Conservation (phyloP, 768 basidiomycete genomes). For the Pleurotus eryngii region DNA sequence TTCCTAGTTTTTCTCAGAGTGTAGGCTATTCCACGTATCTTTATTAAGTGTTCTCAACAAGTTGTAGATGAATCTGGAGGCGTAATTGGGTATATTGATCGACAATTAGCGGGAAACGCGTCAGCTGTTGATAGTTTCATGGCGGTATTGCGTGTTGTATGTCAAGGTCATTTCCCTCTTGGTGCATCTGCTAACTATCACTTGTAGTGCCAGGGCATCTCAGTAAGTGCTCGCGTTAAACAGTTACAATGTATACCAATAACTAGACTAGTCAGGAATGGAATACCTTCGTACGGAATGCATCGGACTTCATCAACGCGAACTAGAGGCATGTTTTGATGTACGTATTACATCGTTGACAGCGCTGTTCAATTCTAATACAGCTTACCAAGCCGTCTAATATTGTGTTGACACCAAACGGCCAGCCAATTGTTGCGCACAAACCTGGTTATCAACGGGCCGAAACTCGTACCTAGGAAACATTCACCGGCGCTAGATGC, state of each 20-base stretch:
- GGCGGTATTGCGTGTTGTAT: not conserved
- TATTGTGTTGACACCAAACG: not conserved
- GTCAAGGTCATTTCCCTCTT: not conserved
- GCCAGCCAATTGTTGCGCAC: not conserved
- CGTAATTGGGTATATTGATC: not conserved
- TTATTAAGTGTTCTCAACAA: not conserved
- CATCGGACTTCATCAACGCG: not conserved
- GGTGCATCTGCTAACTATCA: not conserved
- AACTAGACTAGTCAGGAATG: not conserved
- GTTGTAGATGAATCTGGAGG: not conserved
- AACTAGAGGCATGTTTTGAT: not conserved
- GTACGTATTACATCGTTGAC: not conserved
- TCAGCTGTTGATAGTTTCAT: not conserved
- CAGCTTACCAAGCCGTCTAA: not conserved
- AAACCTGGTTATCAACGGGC: not conserved
- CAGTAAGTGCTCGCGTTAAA: not conserved
- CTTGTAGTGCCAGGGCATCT: not conserved
- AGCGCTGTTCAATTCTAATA: no score
- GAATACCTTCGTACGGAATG: not conserved
- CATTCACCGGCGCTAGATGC: not conserved
- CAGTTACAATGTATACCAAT: not conserved
- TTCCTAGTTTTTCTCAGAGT: not conserved
- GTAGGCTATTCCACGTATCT: not conserved
- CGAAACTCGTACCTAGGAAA: not conserved
- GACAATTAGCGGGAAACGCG: not conserved